Percentiles rank a stretch among this genome's conserved stretches.
Conservation (phyloP, 192 early-diverging fungal genomes). For the Coemansia sp. region DNA sequence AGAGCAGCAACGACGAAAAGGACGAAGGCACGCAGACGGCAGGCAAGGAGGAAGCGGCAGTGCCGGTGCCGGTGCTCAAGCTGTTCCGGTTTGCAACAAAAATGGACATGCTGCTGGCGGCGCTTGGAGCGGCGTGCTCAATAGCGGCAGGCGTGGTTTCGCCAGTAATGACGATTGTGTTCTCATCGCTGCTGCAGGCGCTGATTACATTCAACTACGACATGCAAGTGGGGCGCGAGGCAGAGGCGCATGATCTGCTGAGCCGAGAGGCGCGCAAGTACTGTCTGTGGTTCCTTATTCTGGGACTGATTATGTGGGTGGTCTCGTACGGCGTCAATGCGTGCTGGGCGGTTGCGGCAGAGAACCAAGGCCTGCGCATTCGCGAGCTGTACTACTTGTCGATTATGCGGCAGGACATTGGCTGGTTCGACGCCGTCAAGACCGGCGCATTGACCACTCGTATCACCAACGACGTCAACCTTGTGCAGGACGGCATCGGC, state of each 20-base stretch:
- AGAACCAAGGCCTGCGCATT: conserved; percentile 70
- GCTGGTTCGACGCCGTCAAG: conserved; percentile 77
- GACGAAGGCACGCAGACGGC: no score
- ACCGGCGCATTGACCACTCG: conserved; percentile 81
- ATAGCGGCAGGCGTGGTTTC: conserved; percentile 36
- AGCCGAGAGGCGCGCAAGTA: conserved; percentile 33
- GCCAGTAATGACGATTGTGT: conserved; percentile 51
- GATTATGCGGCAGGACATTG: conserved; percentile 85
- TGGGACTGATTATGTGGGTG: conserved; percentile 35
- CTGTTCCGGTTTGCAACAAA: conserved; percentile 70
- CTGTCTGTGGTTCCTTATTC: conserved; percentile 39
- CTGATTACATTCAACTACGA: conserved; percentile 29
- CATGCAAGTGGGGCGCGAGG: not conserved
- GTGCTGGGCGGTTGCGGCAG: conserved; percentile 47
- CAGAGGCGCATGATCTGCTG: conserved; percentile 25
- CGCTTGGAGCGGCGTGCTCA: conserved; percentile 45
- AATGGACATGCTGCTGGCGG: conserved; percentile 58
- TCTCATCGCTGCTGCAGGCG: conserved; percentile 30
- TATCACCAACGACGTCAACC: conserved; percentile 77
- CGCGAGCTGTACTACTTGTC: conserved; percentile 72
- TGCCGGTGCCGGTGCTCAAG: conserved; percentile 52
- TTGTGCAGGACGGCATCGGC: conserved; percentile 84
- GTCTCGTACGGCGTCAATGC: conserved; percentile 31
- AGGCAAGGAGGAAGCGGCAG: not conserved
- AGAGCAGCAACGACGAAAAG: not conserved